Evolutionary conservation across 768 basidiomycete species (phyloP).

Genomic region (Russula olivacea): DNA sequence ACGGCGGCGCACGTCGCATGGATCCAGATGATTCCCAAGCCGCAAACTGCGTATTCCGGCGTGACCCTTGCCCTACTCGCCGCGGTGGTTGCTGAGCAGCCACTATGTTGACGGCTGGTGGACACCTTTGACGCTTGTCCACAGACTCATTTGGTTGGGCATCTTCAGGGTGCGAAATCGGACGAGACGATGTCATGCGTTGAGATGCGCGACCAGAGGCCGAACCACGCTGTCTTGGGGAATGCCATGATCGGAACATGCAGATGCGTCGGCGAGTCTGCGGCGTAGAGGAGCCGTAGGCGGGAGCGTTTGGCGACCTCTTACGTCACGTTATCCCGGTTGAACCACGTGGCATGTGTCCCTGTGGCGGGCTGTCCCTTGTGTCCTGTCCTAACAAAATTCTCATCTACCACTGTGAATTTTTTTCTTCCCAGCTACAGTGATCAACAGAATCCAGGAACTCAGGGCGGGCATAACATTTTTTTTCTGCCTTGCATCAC

Average conservation of each 20-base stretch:
- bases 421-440: neutral
- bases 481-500: neutral
- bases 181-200: neutral
- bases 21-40: neutral
- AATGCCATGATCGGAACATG: conserved; percentile 18
- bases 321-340: neutral
- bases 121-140: conserved; percentile 8
- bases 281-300: too few species aligned
- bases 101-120: conserved; percentile 13
- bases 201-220: neutral
- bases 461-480: neutral
- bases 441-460: conserved; percentile 4
- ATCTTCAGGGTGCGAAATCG: conserved; percentile 16
- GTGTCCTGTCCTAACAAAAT: too few species aligned
- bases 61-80: neutral
- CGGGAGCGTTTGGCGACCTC: too few species aligned
- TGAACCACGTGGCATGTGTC: neutral
- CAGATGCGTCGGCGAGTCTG: neutral
- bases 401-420: neutral
- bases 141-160: conserved; percentile 24
- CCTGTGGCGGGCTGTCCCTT: too few species aligned
- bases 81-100: neutral
- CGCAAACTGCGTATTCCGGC: neutral
- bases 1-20: neutral
- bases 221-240: neutral